Evolutionary conservation across 2,329 filamentous ascomycete species (phyloP).

Genomic region (Domatiomyces globalis): DNA sequence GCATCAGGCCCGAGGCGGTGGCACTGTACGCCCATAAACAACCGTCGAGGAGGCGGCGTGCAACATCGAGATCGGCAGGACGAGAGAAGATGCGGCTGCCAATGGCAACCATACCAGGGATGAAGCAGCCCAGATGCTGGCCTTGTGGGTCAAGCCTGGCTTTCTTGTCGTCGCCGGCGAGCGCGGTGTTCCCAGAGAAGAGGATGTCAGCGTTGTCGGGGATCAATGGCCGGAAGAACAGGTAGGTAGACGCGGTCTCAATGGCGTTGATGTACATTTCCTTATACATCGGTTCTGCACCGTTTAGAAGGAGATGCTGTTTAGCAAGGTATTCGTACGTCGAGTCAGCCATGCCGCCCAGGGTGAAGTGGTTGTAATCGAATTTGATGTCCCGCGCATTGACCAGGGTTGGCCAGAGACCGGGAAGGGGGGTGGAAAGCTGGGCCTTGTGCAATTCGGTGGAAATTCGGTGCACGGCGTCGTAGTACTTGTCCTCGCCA

Average conservation of each 20-base stretch:
- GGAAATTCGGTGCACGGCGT: slow-evolving; percentile 44
- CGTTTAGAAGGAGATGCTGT: slow-evolving; percentile 27
- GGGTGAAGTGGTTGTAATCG: slow-evolving; percentile 33
- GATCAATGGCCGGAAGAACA: slow-evolving; percentile 37
- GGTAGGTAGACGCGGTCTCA: slow-evolving; percentile 30
- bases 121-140: slow-evolving; percentile 56
- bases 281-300: slow-evolving; percentile 31
- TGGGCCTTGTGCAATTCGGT: slow-evolving; percentile 42
- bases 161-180: slow-evolving; percentile 21
- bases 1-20: slow-evolving; percentile 46
- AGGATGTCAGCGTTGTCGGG: slow-evolving; percentile 34
- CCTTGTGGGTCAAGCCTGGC: slow-evolving; percentile 22
- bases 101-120: slow-evolving; percentile 56
- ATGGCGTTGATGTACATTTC: slow-evolving; percentile 43
- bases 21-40: slow-evolving; percentile 49
- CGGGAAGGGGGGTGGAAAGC: slow-evolving; percentile 41
- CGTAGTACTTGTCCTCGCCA: slow-evolving; percentile 45
- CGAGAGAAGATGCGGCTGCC: slow-evolving; percentile 47
- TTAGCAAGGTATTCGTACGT: slow-evolving; percentile 21
- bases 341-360: slow-evolving; percentile 26
- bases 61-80: slow-evolving; percentile 41
- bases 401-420: slow-evolving; percentile 47
- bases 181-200: slow-evolving; percentile 30
- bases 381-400: slow-evolving; percentile 35
- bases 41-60: slow-evolving; percentile 45